These are phyloP conservation scores for Boletus tylopilopsis DNA, from an alignment of 768 basidiomycete species.

Conservation along the genomic window DNA sequence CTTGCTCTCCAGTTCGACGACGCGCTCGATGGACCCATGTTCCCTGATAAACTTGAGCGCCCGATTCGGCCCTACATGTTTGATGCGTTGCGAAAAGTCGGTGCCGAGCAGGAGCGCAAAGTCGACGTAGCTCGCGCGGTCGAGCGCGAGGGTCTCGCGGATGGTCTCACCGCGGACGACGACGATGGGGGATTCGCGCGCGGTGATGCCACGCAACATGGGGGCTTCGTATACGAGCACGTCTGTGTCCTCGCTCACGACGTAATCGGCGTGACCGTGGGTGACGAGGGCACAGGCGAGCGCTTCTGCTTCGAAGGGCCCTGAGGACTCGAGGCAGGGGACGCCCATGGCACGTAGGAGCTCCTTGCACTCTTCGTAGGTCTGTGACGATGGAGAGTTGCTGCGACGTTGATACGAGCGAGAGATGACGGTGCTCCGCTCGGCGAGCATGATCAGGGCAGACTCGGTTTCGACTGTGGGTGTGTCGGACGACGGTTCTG, in stretches of 20 bases:
- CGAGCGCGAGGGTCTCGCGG: constrained; percentile 53
- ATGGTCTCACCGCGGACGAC: constrained; percentile 63
- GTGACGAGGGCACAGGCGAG: constrained; percentile 75
- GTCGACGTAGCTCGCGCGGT: constrained; percentile 64
- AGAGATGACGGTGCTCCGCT: constrained; percentile 54
- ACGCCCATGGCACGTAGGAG: constrained; percentile 81
- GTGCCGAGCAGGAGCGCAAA: constrained; percentile 87
- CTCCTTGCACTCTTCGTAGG: constrained; percentile 67
- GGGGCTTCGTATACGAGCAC: constrained; percentile 82
- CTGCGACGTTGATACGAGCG: constrained; percentile 63
- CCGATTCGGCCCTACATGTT: constrained; percentile 71
- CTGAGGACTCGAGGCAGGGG: constrained; percentile 63
- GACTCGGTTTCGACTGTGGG: constrained; percentile 20
- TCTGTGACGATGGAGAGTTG: constrained; percentile 56
- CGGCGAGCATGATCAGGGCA: constrained; percentile 34
- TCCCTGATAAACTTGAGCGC: constrained; percentile 74
- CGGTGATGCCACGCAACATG: constrained; percentile 73
- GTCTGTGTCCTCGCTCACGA: constrained; percentile 90
- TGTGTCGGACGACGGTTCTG: constrained; percentile 11
- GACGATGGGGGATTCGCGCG: constrained; percentile 53
- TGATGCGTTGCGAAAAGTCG: constrained; percentile 85
- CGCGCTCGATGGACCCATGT: constrained; percentile 68
- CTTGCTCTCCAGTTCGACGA: constrained; percentile 51
- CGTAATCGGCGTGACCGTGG: constrained; percentile 77
- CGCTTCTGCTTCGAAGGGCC: constrained; percentile 82